Evolutionary conservation across 225 moss, liverwort and hornwort genomes (phyloP).

Genomic region (Ulota crispa): DNA sequence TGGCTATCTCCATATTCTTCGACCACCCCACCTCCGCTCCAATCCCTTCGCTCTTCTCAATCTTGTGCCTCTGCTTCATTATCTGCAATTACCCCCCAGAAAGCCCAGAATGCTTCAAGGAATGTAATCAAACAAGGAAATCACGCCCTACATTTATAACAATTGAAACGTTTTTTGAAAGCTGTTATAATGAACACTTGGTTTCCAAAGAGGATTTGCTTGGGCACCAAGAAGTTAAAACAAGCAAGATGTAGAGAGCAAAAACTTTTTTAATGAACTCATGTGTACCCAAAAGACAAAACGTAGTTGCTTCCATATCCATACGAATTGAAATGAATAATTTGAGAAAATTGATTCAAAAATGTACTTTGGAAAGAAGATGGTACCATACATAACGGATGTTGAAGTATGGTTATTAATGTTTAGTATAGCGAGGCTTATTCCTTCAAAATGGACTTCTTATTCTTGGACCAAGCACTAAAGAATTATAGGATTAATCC

Average conservation of each 20-base stretch:
- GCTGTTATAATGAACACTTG: too few species aligned
- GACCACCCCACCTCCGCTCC: constrained; percentile 65
- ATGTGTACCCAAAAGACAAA: neutral
- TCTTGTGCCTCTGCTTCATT: constrained; percentile 84
- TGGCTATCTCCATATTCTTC: constrained; percentile 70
- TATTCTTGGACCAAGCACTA: neutral
- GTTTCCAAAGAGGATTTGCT: too few species aligned
- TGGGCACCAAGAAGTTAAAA: neutral
- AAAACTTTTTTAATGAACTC: neutral
- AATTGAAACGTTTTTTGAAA: too few species aligned
- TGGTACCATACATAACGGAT: too few species aligned
- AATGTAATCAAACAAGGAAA: too few species aligned
- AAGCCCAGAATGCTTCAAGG: too few species aligned
- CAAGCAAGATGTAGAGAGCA: neutral
- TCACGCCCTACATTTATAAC: too few species aligned
- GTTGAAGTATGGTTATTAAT: neutral
- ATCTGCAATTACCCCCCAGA: constrained; percentile 40
- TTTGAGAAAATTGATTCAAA: neutral
- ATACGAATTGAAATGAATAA: neutral
- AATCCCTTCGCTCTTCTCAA: constrained; percentile 67
- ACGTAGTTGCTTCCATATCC: neutral
- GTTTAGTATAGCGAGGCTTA: neutral
- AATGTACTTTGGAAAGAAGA: neutral
- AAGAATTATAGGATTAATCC: neutral
- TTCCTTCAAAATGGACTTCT: neutral